Conservation (phyloP, 352 stramenopile species). For the Chrysophaeum taylorii region DNA sequence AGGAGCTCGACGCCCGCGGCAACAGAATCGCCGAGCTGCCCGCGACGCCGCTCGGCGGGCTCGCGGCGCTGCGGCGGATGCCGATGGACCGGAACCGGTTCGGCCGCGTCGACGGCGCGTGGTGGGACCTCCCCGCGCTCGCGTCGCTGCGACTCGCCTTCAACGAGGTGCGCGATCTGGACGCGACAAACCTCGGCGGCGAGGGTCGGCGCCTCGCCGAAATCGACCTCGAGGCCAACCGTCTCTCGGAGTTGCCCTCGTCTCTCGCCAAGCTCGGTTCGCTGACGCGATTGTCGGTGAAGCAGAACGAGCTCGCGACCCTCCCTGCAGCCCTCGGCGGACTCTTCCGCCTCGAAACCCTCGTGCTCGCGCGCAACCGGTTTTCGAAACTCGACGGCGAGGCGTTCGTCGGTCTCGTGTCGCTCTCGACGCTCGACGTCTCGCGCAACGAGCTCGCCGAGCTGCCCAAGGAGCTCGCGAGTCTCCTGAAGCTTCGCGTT, state of each 20-base stretch:
- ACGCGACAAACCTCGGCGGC: constrained; percentile 1
- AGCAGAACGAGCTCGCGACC: background rate
- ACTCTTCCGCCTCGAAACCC: constrained; percentile 5
- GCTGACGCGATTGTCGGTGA: constrained; percentile 7
- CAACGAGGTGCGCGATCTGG: background rate
- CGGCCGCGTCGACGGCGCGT: too few relatives aligned
- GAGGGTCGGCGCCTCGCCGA: background rate
- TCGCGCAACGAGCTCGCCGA: background rate
- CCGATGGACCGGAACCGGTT: too few relatives aligned
- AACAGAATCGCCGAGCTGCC: constrained; percentile 11
- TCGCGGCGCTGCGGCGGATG: too few relatives aligned
- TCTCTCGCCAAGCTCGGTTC: constrained; percentile 17
- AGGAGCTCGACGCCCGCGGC: constrained; percentile 17
- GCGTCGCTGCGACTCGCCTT: background rate
- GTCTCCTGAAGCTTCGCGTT: background rate
- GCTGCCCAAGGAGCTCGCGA: background rate
- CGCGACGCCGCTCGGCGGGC: background rate
- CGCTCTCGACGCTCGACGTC: background rate
- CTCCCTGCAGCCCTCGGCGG: background rate
- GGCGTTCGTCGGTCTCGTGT: background rate
- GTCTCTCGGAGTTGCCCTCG: constrained; percentile 11
- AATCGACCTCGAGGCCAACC: constrained; percentile 18
- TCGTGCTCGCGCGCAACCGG: constrained; percentile 10
- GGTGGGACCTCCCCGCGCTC: too few relatives aligned
- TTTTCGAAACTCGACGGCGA: constrained; percentile 1